A percentile compares a stretch with the other conserved stretches of the same genome.
Evolutionary conservation across 1,284 basidiomycete genomes (phyloP).

Genomic region (Sporisorium iseilematis-ciliati): DNA sequence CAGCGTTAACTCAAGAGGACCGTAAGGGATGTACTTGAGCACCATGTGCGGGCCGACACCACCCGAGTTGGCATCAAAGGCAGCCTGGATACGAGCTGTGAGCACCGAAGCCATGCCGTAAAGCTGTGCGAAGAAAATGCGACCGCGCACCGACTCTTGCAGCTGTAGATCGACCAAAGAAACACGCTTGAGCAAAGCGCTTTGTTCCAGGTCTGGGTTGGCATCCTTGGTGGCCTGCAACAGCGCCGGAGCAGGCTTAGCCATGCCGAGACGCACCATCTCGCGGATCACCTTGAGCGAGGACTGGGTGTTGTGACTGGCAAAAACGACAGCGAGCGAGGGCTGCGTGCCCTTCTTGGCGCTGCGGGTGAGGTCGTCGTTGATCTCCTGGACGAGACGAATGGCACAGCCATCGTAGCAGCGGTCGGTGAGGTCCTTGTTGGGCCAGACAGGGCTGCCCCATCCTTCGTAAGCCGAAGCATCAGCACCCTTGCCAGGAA

Average conservation of each 20-base stretch:
- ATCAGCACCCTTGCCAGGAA: constrained; percentile 47
- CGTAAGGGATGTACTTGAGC: constrained; percentile 66
- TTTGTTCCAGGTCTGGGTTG: constrained; percentile 6
- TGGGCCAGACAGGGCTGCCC: constrained; percentile 72
- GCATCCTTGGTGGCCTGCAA: constrained; percentile 33
- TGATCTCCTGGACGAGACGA: constrained; percentile 76
- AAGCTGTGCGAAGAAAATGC: constrained; percentile 83
- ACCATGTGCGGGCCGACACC: constrained; percentile 72
- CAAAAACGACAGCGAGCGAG: constrained; percentile 81
- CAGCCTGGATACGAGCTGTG: constrained; percentile 76
- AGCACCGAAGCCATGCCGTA: constrained; percentile 83
- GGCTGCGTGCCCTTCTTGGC: constrained; percentile 64
- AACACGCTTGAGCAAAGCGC: constrained; percentile 21
- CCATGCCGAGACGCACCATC: constrained; percentile 76
- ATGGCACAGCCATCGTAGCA: constrained; percentile 81
- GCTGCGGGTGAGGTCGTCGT: constrained; percentile 49
- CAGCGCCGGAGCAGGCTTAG: constrained; percentile 59
- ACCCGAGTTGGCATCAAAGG: constrained; percentile 77
- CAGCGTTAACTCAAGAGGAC: constrained; percentile 73
- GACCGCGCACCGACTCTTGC: constrained; percentile 75
- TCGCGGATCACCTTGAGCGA: constrained; percentile 76
- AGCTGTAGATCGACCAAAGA: constrained; percentile 66
- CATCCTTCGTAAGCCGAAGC: constrained; percentile 42
- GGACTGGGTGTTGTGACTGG: constrained; percentile 84
- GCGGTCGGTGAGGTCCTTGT: constrained; percentile 79